A percentile compares a stretch with the other conserved stretches of the same genome.
Conservation (phyloP, 169 alveolate genomes). For the Eimeria acervulina region DNA sequence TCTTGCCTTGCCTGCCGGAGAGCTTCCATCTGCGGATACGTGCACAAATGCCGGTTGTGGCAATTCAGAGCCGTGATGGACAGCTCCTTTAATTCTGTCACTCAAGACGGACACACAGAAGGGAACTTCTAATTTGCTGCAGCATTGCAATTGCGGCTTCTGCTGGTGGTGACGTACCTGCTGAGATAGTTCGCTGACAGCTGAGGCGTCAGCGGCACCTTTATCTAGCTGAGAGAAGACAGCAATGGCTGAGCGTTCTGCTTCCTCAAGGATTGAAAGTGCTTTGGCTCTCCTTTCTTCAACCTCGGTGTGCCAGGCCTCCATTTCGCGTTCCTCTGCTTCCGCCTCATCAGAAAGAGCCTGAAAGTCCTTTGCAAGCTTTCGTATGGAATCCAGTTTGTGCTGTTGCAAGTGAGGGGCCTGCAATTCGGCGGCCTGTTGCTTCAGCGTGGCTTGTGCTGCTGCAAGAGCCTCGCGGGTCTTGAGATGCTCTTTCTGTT, state of each 20-base stretch:
- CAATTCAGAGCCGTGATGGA: not conserved
- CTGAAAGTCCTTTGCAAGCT: conserved; percentile 23
- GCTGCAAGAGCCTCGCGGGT: conserved; percentile 32
- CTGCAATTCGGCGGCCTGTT: conserved; percentile 21
- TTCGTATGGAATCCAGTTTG: not conserved
- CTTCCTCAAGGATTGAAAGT: conserved; percentile 5
- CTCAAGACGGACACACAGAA: not conserved
- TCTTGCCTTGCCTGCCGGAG: conserved; percentile 47
- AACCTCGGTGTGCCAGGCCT: not conserved
- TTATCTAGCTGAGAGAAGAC: conserved; percentile 48
- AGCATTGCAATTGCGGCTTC: not conserved
- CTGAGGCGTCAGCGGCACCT: conserved; percentile 34
- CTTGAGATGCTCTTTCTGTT: conserved; percentile 12
- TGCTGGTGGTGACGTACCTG: conserved; percentile 11
- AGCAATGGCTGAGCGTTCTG: conserved; percentile 41
- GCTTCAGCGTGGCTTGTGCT: not conserved
- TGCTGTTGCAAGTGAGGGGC: not conserved
- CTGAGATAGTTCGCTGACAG: conserved; percentile 31
- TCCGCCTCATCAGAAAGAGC: conserved; percentile 37
- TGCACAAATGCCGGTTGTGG: not conserved
- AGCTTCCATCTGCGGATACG: conserved; percentile 28
- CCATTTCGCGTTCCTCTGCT: conserved; percentile 26
- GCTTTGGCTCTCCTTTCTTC: conserved; percentile 53
- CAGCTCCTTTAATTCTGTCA: not conserved
- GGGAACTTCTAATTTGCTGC: not conserved